Base-by-base conservation (phyloP, 2,329 filamentous ascomycete species). In the Rugonectria rugulosa region DNA sequence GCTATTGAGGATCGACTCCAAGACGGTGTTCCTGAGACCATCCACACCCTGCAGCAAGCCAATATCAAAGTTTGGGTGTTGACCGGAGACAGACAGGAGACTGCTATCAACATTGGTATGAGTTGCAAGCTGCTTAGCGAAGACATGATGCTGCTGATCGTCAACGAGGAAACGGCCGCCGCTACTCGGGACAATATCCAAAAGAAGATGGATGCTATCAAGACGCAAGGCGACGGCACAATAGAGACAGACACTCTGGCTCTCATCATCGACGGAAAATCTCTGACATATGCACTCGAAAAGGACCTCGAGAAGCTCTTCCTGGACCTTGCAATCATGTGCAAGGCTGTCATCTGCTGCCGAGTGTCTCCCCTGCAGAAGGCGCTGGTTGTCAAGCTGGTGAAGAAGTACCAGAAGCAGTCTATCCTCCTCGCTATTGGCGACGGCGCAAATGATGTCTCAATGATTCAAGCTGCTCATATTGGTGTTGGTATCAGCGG, bases 31-130 rank as follows among this genome's bases (percentile, higher is more conserved):
- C 95, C 95, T 2, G 95, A 99, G 73, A 99, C 95, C 0, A 99
- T 99, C 55, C 92, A 97, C 73, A 99, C 95, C 0, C 81, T 99
- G 23, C 96, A 99, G 74, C 91, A 93, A 62, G 95, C 96, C 20
- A 94, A 93, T 48, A 98, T 99, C 81, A 99, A 99, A 77, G 89
- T 99, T 51, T 99, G 95, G 95, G 95, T 99, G 17, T 76, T 99
- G 73, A 99, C 95, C 32, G 95, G 95, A 67, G 95, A 99, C 79
- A 87, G 95, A 68, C 96, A 99, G 76, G 95, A 99, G 75, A 99
- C 95, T 23, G 95, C 95, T 53, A 99, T 99, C 83, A 99, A 99
- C 73, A 99, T 99, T 64, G 95, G 96, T 62, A 99, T 99, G 95
- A 97, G 92, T 73, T 99, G 95, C 78, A 98, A 98, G 77, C 84